Evolutionary conservation across 345 rosid species (phyloP).

Genomic region (Adansonia digitata): DNA sequence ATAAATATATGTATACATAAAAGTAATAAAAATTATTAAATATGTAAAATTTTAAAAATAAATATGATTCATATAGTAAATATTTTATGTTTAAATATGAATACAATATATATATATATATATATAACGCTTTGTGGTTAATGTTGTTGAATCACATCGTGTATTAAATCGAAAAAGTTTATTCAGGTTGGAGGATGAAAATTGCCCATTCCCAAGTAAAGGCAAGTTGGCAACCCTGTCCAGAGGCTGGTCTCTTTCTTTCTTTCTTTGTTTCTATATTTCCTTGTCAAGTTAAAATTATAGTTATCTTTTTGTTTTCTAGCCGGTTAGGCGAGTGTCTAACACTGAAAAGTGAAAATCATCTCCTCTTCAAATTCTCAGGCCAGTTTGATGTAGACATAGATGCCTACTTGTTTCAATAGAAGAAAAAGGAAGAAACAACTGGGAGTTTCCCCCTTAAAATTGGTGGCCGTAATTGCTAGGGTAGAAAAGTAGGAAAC

Average conservation of each 20-base stretch:
- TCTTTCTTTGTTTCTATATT: no score
- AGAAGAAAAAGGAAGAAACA: not conserved
- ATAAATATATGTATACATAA: no score
- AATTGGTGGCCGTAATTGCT: not conserved
- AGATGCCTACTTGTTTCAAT: not conserved
- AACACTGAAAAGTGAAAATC: not conserved
- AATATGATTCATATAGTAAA: no score
- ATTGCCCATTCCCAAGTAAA: not conserved
- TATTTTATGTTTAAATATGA: no score
- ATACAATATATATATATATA: no score
- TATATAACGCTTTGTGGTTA: no score
- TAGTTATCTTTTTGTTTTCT: not conserved
- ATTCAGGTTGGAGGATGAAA: not conserved
- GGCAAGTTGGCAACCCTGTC: slow-evolving; percentile 1
- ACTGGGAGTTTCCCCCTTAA: not conserved
- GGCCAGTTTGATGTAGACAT: not conserved
- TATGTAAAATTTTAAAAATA: no score
- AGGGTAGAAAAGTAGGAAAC: not conserved
- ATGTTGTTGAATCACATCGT: no score
- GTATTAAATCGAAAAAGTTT: no score
- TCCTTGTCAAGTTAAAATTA: not conserved
- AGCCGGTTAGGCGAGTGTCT: not conserved
- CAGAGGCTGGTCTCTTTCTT: not conserved
- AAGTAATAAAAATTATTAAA: no score
- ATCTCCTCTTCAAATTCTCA: not conserved